These are phyloP conservation scores for Hirsutella rhossiliensis DNA, from an alignment of 2,329 filamentous ascomycete genomes.

Conservation along the genomic window DNA sequence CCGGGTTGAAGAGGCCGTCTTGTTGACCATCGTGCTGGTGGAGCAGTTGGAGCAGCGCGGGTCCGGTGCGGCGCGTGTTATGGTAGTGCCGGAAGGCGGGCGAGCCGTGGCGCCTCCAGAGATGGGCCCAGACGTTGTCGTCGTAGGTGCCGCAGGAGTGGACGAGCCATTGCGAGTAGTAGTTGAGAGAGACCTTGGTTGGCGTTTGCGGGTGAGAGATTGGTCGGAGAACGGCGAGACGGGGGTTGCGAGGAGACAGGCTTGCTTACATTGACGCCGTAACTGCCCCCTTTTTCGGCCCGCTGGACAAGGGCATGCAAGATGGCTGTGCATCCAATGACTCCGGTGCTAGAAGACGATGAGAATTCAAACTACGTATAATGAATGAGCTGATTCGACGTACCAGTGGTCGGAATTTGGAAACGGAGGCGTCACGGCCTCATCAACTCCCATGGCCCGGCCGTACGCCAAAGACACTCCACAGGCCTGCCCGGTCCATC, in stretches of 20 bases:
- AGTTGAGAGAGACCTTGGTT: not conserved
- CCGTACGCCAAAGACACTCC: slow-evolving; percentile 35
- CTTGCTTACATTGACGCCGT: not conserved
- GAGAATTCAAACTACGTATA: not conserved
- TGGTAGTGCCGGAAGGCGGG: slow-evolving; percentile 39
- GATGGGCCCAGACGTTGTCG: slow-evolving; percentile 3
- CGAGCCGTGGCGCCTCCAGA: slow-evolving; percentile 36
- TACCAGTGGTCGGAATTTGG: slow-evolving; percentile 18
- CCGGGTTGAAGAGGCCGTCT: slow-evolving; percentile 26
- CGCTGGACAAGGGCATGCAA: not conserved
- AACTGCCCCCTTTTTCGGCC: not conserved
- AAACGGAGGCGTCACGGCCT: slow-evolving; percentile 16
- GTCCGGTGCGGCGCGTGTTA: slow-evolving; percentile 27
- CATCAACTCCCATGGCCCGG: slow-evolving; percentile 23
- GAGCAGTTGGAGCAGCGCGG: slow-evolving; percentile 24
- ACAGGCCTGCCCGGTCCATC: slow-evolving; percentile 11
- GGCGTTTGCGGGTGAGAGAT: not conserved
- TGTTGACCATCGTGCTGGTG: slow-evolving; percentile 18
- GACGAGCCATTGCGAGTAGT: not conserved
- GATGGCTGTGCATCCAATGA: not conserved
- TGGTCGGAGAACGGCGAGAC: too few relatives aligned
- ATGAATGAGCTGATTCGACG: not conserved
- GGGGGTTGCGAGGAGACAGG: too few relatives aligned
- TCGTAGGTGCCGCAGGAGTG: not conserved
- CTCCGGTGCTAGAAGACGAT: not conserved